Percentiles rank a stretch among this genome's conserved stretches.
phyloP scores from a whole-genome alignment of 2,329 filamentous ascomycete genomes.

The Aspergillus sp. region DNA sequence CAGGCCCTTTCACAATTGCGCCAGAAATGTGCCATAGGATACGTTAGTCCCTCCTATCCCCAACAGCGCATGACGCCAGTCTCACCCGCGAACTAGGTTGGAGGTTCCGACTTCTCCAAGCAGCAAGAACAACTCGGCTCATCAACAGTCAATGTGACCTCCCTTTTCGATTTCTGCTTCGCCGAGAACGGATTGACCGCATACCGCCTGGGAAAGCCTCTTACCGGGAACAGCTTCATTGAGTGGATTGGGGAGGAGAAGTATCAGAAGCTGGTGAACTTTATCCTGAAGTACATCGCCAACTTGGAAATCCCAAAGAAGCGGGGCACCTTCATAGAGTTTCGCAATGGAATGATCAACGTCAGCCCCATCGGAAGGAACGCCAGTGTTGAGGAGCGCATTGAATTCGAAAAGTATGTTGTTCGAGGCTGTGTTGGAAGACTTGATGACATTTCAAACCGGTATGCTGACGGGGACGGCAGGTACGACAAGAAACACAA shows the following conservation, averaged over 20 bases:
- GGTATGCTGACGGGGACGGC: conserved; percentile 18
- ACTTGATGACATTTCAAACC: background rate
- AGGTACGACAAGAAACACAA: conserved; percentile 76
- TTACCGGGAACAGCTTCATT: conserved; percentile 86
- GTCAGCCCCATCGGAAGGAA: conserved; percentile 74
- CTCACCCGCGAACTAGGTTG: conserved; percentile 56
- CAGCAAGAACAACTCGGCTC: conserved; percentile 94
- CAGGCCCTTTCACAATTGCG: conserved; percentile 77
- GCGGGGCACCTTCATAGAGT: conserved; percentile 70
- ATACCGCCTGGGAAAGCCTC: conserved; percentile 76
- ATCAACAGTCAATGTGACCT: conserved; percentile 69
- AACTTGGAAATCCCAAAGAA: conserved; percentile 66
- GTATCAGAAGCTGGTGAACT: conserved; percentile 66
- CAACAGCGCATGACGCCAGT: background rate
- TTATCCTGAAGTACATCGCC: conserved; percentile 64
- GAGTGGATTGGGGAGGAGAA: conserved; percentile 83
- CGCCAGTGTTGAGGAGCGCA: conserved; percentile 76
- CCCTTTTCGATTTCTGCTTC: conserved; percentile 97
- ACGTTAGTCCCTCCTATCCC: conserved; percentile 26
- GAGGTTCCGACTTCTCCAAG: conserved; percentile 88
- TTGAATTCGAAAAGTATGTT: conserved; percentile 71
- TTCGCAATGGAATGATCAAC: conserved; percentile 69
- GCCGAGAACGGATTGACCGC: conserved; percentile 95
- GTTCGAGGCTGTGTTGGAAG: background rate
- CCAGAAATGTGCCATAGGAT: conserved; percentile 53